phyloP scores from a whole-genome alignment of 139 green algal species.

The Chlamydomonas schloesseri region DNA sequence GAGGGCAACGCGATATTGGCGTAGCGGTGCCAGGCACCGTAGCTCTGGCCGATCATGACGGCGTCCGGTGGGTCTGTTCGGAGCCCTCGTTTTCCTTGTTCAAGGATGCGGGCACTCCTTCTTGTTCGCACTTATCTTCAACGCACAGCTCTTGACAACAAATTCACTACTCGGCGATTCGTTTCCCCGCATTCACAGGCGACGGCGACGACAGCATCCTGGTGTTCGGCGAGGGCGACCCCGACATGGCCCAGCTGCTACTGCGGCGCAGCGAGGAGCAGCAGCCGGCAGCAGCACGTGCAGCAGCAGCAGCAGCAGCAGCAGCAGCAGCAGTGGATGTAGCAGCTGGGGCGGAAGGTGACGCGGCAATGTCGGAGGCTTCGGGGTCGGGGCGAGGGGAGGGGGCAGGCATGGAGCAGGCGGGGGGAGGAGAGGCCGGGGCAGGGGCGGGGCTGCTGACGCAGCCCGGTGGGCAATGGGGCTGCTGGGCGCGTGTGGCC shows the following conservation, averaged over 20 bases:
- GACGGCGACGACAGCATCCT: slow-evolving; percentile 79
- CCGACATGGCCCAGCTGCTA: neutral
- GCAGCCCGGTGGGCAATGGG: slow-evolving; percentile 32
- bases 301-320: neutral
- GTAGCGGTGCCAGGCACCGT: no score
- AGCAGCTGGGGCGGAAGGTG: no score
- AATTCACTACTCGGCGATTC: no score
- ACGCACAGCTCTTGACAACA: no score
- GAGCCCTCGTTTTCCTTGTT: no score
- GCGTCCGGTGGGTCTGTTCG: no score
- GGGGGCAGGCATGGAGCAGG: no score
- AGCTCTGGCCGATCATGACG: no score
- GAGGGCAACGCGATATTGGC: no score
- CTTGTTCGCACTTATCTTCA: no score
- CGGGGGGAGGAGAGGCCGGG: neutral
- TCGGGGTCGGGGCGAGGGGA: no score
- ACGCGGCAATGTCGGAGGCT: neutral
- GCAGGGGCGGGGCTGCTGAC: neutral
- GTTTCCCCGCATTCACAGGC: slow-evolving; percentile 54
- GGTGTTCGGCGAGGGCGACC: slow-evolving; percentile 65
- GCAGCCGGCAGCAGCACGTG: neutral
- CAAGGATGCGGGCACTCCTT: no score
- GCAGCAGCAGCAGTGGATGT: neutral
- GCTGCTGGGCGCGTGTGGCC: slow-evolving; percentile 40
- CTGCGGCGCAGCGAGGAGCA: neutral